Evolutionary conservation across 371 early-diverging fungal species (phyloP).

Genomic region (Catenaria anguillulae): DNA sequence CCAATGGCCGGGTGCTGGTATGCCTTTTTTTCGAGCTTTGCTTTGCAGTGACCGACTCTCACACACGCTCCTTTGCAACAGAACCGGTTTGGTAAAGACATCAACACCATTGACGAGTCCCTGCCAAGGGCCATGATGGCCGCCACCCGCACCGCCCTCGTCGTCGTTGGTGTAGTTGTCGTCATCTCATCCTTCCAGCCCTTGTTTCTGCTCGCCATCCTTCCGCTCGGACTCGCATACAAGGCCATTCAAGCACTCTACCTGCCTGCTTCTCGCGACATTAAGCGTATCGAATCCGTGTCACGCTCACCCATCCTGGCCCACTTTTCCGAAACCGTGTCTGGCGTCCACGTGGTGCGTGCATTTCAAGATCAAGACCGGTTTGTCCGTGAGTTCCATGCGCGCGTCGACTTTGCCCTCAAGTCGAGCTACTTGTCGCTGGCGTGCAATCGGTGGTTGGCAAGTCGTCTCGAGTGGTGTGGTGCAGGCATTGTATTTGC

Average conservation of each 20-base stretch:
- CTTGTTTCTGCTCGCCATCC: conserved; percentile 32
- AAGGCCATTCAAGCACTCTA: conserved; percentile 51
- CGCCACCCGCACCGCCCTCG: conserved; percentile 15
- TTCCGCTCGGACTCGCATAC: conserved; percentile 44
- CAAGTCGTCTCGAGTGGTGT: conserved; percentile 70
- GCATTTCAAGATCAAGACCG: conserved; percentile 56
- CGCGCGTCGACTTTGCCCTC: conserved; percentile 57
- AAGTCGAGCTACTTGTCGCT: conserved; percentile 64
- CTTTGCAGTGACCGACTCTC: too few relatives aligned
- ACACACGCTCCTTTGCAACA: too few relatives aligned
- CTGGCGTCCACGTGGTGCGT: conserved; percentile 65
- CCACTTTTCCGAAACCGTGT: conserved; percentile 37
- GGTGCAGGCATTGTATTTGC: conserved; percentile 34
- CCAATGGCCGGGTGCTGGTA: conserved; percentile 73
- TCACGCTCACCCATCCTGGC: conserved; percentile 69
- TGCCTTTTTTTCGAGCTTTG: too few relatives aligned
- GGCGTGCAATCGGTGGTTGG: conserved; percentile 73
- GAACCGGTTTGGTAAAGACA: conserved; percentile 56
- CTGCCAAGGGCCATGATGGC: too few relatives aligned
- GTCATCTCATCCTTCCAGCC: conserved; percentile 49
- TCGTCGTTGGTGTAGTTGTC: conserved; percentile 38
- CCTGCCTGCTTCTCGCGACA: conserved; percentile 51
- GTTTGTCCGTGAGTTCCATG: conserved; percentile 57
- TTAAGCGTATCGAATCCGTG: conserved; percentile 64
- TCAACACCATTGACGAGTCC: conserved; percentile 25